Percentiles rank a stretch among this genome's conserved stretches.
These are phyloP conservation scores for Lactarius trivialis DNA, from an alignment of 768 basidiomycete genomes.

Conservation along the genomic window DNA sequence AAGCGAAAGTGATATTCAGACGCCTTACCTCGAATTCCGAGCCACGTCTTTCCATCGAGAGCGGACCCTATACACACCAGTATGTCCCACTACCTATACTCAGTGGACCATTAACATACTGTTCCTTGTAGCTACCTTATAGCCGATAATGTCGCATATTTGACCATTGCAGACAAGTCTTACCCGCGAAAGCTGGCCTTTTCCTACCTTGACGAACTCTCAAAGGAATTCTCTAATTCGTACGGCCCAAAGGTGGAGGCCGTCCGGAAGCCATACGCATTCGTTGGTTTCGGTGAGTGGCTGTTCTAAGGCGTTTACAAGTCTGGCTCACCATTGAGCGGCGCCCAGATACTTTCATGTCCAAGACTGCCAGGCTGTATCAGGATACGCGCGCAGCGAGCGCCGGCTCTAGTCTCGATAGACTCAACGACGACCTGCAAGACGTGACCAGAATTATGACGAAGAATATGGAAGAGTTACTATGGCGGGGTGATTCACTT, in stretches of 20 bases:
- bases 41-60: constrained; percentile 94
- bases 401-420: constrained; percentile 68
- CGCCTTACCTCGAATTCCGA: constrained; percentile 92
- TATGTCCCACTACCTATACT: constrained; percentile 36
- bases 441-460: constrained; percentile 99
- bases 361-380: constrained; percentile 92
- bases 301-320: neutral
- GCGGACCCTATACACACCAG: constrained; percentile 94
- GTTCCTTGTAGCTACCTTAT: constrained; percentile 76
- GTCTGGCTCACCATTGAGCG: constrained; percentile 7
- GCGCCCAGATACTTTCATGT: constrained; percentile 90
- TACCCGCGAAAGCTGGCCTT: constrained; percentile 97
- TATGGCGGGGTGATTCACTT: constrained; percentile 96
- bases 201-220: constrained; percentile 93
- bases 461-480: constrained; percentile 98
- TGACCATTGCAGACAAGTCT: constrained; percentile 93
- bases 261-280: constrained; percentile 95
- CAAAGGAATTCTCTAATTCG: constrained; percentile 88
- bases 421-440: constrained; percentile 91
- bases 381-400: constrained; percentile 85
- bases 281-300: constrained; percentile 89
- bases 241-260: constrained; percentile 93
- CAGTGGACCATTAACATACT: neutral
- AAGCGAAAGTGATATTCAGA: constrained; percentile 93
- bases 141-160: constrained; percentile 86